Evolutionary conservation across 441 rosid genomes (phyloP), one percentile per base, ranked within the genome.

Genomic region (Erodium moschatum): DNA sequence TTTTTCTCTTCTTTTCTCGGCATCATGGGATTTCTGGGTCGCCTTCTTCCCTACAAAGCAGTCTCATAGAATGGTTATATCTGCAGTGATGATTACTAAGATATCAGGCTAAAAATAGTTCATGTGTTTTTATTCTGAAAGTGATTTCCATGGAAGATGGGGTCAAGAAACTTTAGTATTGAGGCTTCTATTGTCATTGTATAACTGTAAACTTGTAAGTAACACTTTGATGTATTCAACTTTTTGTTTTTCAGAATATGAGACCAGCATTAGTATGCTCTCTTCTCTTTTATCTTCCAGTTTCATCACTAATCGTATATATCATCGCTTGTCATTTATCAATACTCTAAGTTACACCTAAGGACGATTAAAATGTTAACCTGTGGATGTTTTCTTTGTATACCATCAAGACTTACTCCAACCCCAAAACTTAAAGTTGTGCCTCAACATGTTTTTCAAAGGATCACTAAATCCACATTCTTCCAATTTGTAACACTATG

Each of bases 81-180:
- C 9, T 40, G 11, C 7, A 40, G 44, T 8, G 44, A 9, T 40
- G 44, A 40, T 40, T 40, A 6, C 44, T 40, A 0, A 9, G 7
- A 40, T 40, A 40, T 40, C 8, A 35, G 19, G 60, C n/a, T 52
- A 4, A 2, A 52, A 5, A 52, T 15, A 52, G 20, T 13, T 2
- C 0, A n/a, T n/a, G 13, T 1, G 24, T 16, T 18, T 18, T 54
- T 11, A 7, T 15, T 15, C 61, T 54, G 61, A 0, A 54, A 54
- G 24, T 54, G 44, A 40, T 54, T 54, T 54, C 10, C 20, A 18
- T 15, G 61, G 21, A 54, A 54, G 61, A 54, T 54, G 61, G 20
- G 61, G 18, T 54, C 61, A 54, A 54, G 61, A 54, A 54, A 54
- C 61, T 54, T 54, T 5, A 54, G 61, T 16, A 7, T 52, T 15